Evolutionary conservation across 805 yeast species (phyloP).

Genomic region (Lachancea sp.): DNA sequence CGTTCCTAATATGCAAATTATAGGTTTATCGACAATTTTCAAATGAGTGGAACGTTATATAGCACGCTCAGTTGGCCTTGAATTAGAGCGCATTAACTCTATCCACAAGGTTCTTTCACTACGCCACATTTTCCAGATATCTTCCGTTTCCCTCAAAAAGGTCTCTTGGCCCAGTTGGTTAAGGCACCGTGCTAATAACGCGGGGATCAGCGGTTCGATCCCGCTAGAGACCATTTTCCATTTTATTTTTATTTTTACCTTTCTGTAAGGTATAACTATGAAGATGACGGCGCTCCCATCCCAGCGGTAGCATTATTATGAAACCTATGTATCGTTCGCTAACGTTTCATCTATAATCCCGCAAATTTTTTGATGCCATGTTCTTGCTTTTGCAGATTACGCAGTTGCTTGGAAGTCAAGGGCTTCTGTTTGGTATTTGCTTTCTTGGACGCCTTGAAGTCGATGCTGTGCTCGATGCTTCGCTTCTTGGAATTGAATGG

Average conservation of each 20-base stretch:
- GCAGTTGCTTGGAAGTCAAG: constrained; percentile 40
- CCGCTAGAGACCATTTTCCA: constrained; percentile 31
- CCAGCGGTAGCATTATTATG: too few species aligned
- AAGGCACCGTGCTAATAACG: constrained; percentile 36
- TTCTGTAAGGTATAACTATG: too few species aligned
- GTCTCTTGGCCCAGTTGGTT: constrained; percentile 36
- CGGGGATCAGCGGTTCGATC: constrained; percentile 36
- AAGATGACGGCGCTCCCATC: too few species aligned
- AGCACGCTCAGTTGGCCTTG: too few species aligned
- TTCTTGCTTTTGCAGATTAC: constrained; percentile 45
- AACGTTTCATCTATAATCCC: constrained; percentile 36
- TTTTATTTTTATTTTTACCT: not conserved
- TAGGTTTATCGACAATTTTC: too few species aligned
- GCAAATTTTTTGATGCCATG: constrained; percentile 65
- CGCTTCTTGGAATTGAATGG: constrained; percentile 13
- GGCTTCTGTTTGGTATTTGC: constrained; percentile 31
- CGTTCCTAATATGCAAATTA: too few species aligned
- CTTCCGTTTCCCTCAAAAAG: constrained; percentile 8
- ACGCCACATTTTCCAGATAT: too few species aligned
- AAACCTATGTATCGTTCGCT: too few species aligned
- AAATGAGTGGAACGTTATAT: too few species aligned
- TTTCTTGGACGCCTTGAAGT: constrained; percentile 25
- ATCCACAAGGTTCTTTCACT: too few species aligned
- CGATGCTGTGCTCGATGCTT: constrained; percentile 12
- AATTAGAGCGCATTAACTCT: too few species aligned